These are phyloP conservation scores for Inosperma sp. DNA, from an alignment of 768 basidiomycete genomes.

Conservation along the genomic window DNA sequence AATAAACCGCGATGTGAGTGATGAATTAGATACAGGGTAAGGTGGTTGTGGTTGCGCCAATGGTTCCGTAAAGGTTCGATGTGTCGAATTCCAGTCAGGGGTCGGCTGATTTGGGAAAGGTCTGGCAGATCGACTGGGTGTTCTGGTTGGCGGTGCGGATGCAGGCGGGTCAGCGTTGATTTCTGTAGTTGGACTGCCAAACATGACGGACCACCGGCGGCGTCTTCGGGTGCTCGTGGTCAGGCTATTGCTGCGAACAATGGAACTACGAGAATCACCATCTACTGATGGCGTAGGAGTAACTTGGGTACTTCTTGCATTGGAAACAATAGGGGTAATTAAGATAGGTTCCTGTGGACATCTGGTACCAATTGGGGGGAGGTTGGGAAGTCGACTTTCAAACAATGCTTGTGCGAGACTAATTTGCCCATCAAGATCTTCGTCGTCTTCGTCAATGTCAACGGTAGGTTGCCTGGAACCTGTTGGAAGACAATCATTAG, in stretches of 20 bases:
- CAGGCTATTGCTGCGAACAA: slow-evolving; percentile 25
- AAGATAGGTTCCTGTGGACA: slow-evolving; percentile 68
- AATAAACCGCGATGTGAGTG: slow-evolving; percentile 59
- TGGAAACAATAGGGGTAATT: slow-evolving; percentile 42
- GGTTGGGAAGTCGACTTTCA: slow-evolving; percentile 72
- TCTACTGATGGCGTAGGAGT: slow-evolving; percentile 42
- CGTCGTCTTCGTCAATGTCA: slow-evolving; percentile 56
- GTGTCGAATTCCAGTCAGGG: not conserved
- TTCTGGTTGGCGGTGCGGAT: slow-evolving; percentile 27
- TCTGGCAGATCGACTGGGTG: no score
- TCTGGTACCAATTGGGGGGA: slow-evolving; percentile 65
- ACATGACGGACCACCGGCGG: slow-evolving; percentile 62
- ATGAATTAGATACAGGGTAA: slow-evolving; percentile 29
- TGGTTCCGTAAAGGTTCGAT: slow-evolving; percentile 14
- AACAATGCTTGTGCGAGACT: slow-evolving; percentile 68
- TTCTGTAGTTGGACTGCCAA: slow-evolving; percentile 20
- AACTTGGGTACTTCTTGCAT: slow-evolving; percentile 35
- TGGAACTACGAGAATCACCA: slow-evolving; percentile 37
- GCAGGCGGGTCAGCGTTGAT: slow-evolving; percentile 16
- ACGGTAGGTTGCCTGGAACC: slow-evolving; percentile 39
- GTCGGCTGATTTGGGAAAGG: no score
- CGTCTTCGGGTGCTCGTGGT: slow-evolving; percentile 41
- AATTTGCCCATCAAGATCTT: slow-evolving; percentile 58
- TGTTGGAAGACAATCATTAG: slow-evolving; percentile 21
- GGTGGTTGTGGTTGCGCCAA: slow-evolving; percentile 22